Conservation (phyloP, 1,284 basidiomycete genomes). For the Heterobasidion occidentale region DNA sequence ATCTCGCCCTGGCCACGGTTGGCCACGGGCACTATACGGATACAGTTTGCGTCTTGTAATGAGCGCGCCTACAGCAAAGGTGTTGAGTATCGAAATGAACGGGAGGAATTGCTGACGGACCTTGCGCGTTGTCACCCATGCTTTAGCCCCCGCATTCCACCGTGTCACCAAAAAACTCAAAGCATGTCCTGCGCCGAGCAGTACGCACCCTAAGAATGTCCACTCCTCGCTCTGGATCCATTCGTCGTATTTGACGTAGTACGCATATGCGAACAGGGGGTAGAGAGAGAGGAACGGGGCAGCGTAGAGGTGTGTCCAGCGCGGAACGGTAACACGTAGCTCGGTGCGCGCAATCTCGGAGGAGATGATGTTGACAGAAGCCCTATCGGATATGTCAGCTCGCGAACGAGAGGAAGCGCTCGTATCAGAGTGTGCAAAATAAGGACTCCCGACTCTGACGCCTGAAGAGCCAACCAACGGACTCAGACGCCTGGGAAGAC, state of each 20-base stretch:
- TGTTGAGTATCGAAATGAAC: constrained; percentile 3
- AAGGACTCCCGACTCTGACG: neutral
- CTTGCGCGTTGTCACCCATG: constrained; percentile 70
- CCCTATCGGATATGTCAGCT: constrained; percentile 20
- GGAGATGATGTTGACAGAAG: constrained; percentile 63
- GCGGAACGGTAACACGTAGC: constrained; percentile 75
- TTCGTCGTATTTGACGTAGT: constrained; percentile 85
- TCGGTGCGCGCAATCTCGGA: constrained; percentile 79
- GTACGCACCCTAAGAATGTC: constrained; percentile 90
- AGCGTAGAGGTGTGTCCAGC: constrained; percentile 77
- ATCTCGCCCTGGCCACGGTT: constrained; percentile 93
- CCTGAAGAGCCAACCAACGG: too few species aligned
- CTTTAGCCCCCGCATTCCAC: constrained; percentile 80
- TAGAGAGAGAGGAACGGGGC: constrained; percentile 84
- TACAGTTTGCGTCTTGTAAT: constrained; percentile 69
- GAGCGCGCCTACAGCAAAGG: constrained; percentile 43
- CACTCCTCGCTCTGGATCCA: constrained; percentile 92
- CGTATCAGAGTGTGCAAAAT: neutral
- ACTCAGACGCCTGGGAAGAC: too few species aligned
- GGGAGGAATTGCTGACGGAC: constrained; percentile 24
- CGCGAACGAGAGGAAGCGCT: neutral
- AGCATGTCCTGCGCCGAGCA: constrained; percentile 82
- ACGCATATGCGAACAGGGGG: constrained; percentile 87
- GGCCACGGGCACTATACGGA: constrained; percentile 78
- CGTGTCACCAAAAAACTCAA: constrained; percentile 90